Percentiles rank a stretch among this genome's conserved stretches.
These are phyloP conservation scores for Collariella sp. DNA, from an alignment of 495 filamentous ascomycete species.

Conservation along the genomic window DNA sequence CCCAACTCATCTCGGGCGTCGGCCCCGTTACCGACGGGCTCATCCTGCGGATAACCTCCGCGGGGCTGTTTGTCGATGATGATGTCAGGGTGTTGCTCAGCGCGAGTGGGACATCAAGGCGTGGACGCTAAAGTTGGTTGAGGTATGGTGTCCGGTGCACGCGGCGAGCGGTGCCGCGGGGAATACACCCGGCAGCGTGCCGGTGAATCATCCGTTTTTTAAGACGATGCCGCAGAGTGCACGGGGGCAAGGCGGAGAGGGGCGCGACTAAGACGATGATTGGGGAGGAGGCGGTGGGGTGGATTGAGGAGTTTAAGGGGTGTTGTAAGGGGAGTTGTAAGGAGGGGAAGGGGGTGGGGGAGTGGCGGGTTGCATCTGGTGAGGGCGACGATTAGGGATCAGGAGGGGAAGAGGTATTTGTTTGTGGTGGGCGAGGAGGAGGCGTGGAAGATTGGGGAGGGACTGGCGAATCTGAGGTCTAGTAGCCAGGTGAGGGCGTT, in stretches of 20 bases:
- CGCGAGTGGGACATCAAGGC: slow-evolving; percentile 98
- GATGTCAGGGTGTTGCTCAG: slow-evolving; percentile 79
- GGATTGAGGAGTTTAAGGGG: slow-evolving; percentile 48
- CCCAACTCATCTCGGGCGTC: slow-evolving; percentile 68
- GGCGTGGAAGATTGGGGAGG: slow-evolving; percentile 85
- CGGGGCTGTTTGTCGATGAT: slow-evolving; percentile 94
- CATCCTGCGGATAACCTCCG: slow-evolving; percentile 73
- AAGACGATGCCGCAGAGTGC: slow-evolving; percentile 29
- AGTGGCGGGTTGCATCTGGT: slow-evolving; percentile 68
- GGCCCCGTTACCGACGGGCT: slow-evolving; percentile 77
- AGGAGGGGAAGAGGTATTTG: slow-evolving; percentile 72
- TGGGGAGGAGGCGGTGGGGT: slow-evolving; percentile 55
- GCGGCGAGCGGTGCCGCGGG: slow-evolving; percentile 33
- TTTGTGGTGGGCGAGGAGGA: slow-evolving; percentile 78
- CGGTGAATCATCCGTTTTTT: slow-evolving; percentile 32
- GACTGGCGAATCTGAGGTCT: slow-evolving; percentile 62
- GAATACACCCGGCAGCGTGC: slow-evolving; percentile 22
- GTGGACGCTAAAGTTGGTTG: slow-evolving; percentile 87
- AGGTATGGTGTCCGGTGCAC: slow-evolving; percentile 72
- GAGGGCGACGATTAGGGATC: slow-evolving; percentile 72
- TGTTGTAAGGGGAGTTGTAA: slow-evolving; percentile 54
- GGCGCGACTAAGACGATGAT: slow-evolving; percentile 41
- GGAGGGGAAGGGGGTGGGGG: slow-evolving; percentile 42
- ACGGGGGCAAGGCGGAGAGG: slow-evolving; percentile 36
- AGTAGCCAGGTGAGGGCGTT: slow-evolving; percentile 62